Percentiles rank a stretch among this genome's conserved stretches.
phyloP scores from a whole-genome alignment of 257 asterid genomes.

The Scutellaria baicalensis region DNA sequence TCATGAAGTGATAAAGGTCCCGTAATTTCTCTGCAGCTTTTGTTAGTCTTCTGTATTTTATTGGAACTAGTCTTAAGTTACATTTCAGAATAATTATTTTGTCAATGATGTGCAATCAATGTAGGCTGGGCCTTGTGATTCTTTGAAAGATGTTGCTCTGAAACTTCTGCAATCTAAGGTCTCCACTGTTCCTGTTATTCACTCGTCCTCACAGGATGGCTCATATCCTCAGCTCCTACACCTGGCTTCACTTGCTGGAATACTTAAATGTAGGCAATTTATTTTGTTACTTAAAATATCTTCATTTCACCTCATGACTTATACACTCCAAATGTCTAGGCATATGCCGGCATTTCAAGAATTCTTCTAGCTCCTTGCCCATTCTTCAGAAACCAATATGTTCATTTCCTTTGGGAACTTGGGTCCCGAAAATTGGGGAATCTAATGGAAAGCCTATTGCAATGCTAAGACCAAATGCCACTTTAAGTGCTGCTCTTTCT shows the following conservation, averaged over 20 bases:
- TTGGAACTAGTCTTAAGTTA: background rate
- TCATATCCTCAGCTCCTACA: constrained; percentile 63
- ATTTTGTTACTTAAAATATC: background rate
- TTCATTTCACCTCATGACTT: constrained; percentile 8
- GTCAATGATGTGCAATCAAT: constrained; percentile 4
- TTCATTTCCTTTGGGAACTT: constrained; percentile 62
- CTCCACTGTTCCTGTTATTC: constrained; percentile 56
- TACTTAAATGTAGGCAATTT: constrained; percentile 54
- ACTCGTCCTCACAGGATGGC: constrained; percentile 59
- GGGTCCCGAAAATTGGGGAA: constrained; percentile 78
- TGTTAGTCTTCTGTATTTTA: background rate
- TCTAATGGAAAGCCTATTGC: constrained; percentile 54
- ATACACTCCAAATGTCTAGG: constrained; percentile 30
- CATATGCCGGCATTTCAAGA: constrained; percentile 64
- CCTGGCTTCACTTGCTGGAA: constrained; percentile 65
- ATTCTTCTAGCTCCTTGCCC: constrained; percentile 72
- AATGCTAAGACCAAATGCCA: constrained; percentile 57
- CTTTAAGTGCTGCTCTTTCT: constrained; percentile 59
- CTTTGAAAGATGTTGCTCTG: constrained; percentile 55
- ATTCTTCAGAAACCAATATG: constrained; percentile 70
- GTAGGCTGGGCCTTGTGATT: constrained; percentile 68
- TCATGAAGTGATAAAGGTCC: background rate
- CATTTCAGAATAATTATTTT: constrained; percentile 1
- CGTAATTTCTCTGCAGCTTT: background rate
- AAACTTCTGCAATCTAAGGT: constrained; percentile 58